phyloP scores from a whole-genome alignment of 345 rosid species.

The Linum usitatissimum region DNA sequence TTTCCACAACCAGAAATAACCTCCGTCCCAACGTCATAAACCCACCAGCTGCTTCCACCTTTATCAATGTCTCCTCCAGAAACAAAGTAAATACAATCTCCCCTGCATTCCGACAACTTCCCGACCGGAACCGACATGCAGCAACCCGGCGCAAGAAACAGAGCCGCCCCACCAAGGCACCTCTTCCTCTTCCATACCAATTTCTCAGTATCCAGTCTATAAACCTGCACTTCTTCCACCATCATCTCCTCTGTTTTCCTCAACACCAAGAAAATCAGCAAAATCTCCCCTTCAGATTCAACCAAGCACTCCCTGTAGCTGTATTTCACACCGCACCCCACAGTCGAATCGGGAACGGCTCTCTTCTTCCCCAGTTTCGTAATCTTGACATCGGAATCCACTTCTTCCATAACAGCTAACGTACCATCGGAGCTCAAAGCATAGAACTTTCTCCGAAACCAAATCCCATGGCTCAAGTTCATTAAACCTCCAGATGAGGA shows the following conservation, averaged over 20 bases:
- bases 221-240: slow-evolving; percentile 24
- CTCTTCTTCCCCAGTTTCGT: slow-evolving; percentile 13
- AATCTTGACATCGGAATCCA: slow-evolving; percentile 4
- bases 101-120: slow-evolving; percentile 11
- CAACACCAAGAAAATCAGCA: slow-evolving; percentile 19
- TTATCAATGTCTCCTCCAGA: not conserved
- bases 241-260: slow-evolving; percentile 4
- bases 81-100: slow-evolving; percentile 13
- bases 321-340: slow-evolving; percentile 8
- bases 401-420: slow-evolving; percentile 13
- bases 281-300: slow-evolving; percentile 20
- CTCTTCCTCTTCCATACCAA: slow-evolving; percentile 15
- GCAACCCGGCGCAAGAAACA: slow-evolving; percentile 21
- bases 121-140: slow-evolving; percentile 17
- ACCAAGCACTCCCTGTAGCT: slow-evolving; percentile 24
- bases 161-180: slow-evolving; percentile 10
- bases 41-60: slow-evolving; percentile 6
- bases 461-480: slow-evolving; percentile 23
- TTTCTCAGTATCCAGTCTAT: slow-evolving; percentile 9
- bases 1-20: not conserved
- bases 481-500: not conserved
- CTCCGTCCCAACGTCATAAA: slow-evolving; percentile 4
- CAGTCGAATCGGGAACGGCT: slow-evolving; percentile 12
- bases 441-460: slow-evolving; percentile 21
- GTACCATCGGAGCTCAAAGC: slow-evolving; percentile 27